Percentiles rank a stretch among this genome's conserved stretches.
These are phyloP conservation scores for Candida stauntonica DNA, from an alignment of 805 yeast genomes.

Conservation along the genomic window DNA sequence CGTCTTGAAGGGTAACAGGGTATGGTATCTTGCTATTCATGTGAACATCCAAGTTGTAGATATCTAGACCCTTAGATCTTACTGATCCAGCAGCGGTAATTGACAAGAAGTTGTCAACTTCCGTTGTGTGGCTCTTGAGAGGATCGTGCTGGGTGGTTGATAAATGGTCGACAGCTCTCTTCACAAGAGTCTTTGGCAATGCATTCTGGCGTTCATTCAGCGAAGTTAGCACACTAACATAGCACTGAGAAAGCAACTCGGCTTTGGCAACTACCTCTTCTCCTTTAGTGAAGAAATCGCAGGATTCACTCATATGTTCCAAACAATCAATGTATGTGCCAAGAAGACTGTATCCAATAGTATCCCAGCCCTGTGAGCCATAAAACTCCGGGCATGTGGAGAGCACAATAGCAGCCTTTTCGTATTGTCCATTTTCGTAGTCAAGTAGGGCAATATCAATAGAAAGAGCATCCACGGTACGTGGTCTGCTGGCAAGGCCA, in stretches of 20 bases:
- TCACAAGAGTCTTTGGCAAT: slow-evolving; percentile 1
- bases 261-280: slow-evolving; percentile 1
- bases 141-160: neutral
- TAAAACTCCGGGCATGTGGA: slow-evolving; percentile 68
- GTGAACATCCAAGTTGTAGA: slow-evolving; percentile 8
- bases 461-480: slow-evolving; percentile 69
- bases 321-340: slow-evolving; percentile 68
- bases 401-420: slow-evolving; percentile 57
- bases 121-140: slow-evolving; percentile 1
- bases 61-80: slow-evolving; percentile 11
- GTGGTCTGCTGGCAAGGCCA: slow-evolving; percentile 46
- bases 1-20: slow-evolving; percentile 6
- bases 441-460: slow-evolving; percentile 75
- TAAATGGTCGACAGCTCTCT: slow-evolving; percentile 8
- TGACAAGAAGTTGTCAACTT: slow-evolving; percentile 11
- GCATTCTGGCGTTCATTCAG: neutral
- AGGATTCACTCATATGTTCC: slow-evolving; percentile 33
- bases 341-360: slow-evolving; percentile 61
- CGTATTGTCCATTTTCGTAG: slow-evolving; percentile 51
- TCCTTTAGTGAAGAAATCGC: slow-evolving; percentile 18
- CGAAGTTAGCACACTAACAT: neutral
- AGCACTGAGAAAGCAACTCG: slow-evolving; percentile 7
- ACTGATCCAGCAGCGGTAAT: slow-evolving; percentile 8
- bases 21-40: slow-evolving; percentile 8
- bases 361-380: slow-evolving; percentile 67